phyloP scores from a whole-genome alignment of 2,329 filamentous ascomycete genomes.

The Coniochaeta pulveracea region DNA sequence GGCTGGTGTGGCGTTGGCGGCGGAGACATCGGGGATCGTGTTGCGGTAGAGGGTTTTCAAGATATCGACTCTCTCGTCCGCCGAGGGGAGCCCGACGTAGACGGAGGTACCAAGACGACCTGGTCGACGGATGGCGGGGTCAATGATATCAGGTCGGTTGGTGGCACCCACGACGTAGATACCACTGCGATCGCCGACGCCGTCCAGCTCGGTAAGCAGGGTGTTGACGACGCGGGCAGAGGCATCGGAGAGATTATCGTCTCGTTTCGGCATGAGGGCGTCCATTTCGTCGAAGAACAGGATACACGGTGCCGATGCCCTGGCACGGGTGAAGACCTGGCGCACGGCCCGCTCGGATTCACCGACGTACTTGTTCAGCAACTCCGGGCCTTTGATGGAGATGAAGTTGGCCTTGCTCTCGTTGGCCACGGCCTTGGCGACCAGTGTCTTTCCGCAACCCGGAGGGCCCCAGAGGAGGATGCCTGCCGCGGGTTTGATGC shows the following conservation, averaged over 20 bases:
- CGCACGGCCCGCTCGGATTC: slow-evolving; percentile 90
- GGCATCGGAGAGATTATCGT: slow-evolving; percentile 62
- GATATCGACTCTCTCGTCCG: slow-evolving; percentile 71
- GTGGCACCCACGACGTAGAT: slow-evolving; percentile 94
- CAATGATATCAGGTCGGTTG: slow-evolving; percentile 92
- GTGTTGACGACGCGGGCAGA: slow-evolving; percentile 89
- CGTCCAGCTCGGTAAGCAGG: slow-evolving; percentile 87
- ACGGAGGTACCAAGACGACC: slow-evolving; percentile 81
- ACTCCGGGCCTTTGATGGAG: slow-evolving; percentile 88
- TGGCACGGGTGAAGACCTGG: slow-evolving; percentile 80
- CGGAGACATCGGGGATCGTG: slow-evolving; percentile 20
- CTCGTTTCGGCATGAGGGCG: slow-evolving; percentile 76
- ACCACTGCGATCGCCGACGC: slow-evolving; percentile 65
- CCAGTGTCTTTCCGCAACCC: slow-evolving; percentile 90
- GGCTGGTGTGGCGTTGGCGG: slow-evolving; percentile 11
- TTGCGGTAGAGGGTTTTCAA: slow-evolving; percentile 54
- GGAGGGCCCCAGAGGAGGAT: slow-evolving; percentile 94
- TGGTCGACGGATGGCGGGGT: slow-evolving; percentile 85
- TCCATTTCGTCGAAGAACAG: slow-evolving; percentile 98
- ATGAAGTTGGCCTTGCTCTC: slow-evolving; percentile 97
- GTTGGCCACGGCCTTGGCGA: slow-evolving; percentile 93
- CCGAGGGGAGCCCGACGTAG: slow-evolving; percentile 76
- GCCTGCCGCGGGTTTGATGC: slow-evolving; percentile 71
- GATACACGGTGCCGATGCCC: slow-evolving; percentile 80
- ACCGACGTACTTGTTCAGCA: slow-evolving; percentile 96